A percentile compares a stretch with the other conserved stretches of the same genome.
phyloP scores from a whole-genome alignment of 768 basidiomycete genomes.

The Pisolithus albus region DNA sequence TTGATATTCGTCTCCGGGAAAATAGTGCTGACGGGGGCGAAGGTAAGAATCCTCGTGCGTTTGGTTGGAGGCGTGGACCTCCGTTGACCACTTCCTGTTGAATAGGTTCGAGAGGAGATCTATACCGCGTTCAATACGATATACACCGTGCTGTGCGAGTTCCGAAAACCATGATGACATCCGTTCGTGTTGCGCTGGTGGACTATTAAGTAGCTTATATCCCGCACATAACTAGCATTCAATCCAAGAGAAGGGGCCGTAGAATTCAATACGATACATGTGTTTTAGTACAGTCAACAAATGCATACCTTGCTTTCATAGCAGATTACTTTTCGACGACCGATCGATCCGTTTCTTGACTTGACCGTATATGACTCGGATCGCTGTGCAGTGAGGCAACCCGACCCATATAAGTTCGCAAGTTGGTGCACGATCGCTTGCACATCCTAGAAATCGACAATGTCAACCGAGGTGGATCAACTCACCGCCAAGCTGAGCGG shows the following conservation, averaged over 20 bases:
- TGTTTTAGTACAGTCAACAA: neutral
- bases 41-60: conserved; percentile 54
- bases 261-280: neutral
- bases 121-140: conserved; percentile 99
- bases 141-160: conserved; percentile 95
- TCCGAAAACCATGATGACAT: conserved; percentile 67
- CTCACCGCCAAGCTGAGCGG: conserved; percentile 22
- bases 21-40: conserved; percentile 97
- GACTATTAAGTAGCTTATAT: neutral
- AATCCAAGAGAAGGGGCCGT: neutral
- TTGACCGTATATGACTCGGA: too few species aligned
- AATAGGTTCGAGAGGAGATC: conserved; percentile 94
- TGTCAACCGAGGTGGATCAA: conserved; percentile 19
- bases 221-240: neutral
- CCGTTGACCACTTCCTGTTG: conserved; percentile 40
- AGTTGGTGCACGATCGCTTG: too few species aligned
- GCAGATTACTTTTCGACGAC: neutral
- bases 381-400: too few species aligned
- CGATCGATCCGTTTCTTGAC: too few species aligned
- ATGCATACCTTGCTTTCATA: neutral
- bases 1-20: conserved; percentile 99
- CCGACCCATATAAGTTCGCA: too few species aligned
- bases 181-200: neutral
- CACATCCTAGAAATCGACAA: conserved; percentile 12
- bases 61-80: conserved; percentile 40